Conservation (phyloP, 2,329 filamentous ascomycete species). For the Colletotrichum agaves region DNA sequence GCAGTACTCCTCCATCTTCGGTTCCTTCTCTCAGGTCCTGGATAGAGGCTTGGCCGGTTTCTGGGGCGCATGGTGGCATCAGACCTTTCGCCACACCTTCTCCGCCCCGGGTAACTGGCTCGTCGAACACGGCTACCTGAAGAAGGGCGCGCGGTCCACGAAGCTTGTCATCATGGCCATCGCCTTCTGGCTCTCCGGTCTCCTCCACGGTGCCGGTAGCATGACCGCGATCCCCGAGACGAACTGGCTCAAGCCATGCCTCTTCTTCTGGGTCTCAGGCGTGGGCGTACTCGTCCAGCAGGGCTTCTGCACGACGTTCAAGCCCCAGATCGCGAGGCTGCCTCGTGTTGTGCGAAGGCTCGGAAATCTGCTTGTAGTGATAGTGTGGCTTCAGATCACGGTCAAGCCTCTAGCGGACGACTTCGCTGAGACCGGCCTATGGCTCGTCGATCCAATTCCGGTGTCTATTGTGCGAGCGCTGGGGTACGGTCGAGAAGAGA, state of each 20-base stretch:
- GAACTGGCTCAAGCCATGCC: constrained; percentile 62
- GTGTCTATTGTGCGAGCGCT: constrained; percentile 75
- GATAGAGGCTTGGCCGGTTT: constrained; percentile 80
- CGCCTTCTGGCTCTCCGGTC: constrained; percentile 74
- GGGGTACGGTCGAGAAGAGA: constrained; percentile 69
- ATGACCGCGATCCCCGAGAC: constrained; percentile 69
- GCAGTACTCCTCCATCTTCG: constrained; percentile 66
- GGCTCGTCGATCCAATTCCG: constrained; percentile 85
- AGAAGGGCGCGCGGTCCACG: constrained; percentile 44
- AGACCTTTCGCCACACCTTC: constrained; percentile 83
- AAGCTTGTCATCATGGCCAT: constrained; percentile 52
- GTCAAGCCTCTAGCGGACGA: constrained; percentile 78
- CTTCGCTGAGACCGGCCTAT: constrained; percentile 77
- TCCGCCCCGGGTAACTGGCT: constrained; percentile 66
- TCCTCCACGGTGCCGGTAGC: constrained; percentile 78
- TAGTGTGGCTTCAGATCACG: constrained; percentile 76
- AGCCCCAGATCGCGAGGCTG: constrained; percentile 46
- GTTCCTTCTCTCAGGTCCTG: constrained; percentile 64
- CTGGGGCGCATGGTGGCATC: constrained; percentile 93
- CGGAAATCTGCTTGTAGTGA: constrained; percentile 71
- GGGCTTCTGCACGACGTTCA: constrained; percentile 48
- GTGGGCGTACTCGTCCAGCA: constrained; percentile 73
- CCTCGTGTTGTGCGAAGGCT: constrained; percentile 59
- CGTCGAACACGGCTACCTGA: constrained; percentile 51
- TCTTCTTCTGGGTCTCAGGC: constrained; percentile 80